Conservation (phyloP, 2,329 filamentous ascomycete genomes). For the Sphaerulina populicola region DNA sequence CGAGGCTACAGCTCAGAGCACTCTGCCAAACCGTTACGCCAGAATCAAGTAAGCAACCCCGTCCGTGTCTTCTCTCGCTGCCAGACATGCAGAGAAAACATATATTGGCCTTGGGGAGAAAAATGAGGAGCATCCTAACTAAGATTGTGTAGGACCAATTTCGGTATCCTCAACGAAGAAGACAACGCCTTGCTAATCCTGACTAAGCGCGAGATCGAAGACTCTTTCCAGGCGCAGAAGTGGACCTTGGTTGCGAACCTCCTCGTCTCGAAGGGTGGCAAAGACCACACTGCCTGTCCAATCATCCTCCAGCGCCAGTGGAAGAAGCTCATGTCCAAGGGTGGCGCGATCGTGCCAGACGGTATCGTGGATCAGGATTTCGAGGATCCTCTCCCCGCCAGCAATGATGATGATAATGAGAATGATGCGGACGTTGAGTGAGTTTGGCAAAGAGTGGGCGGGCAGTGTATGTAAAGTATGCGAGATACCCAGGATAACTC, state of each 20-base stretch:
- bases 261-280: slow-evolving; percentile 29
- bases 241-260: slow-evolving; percentile 34
- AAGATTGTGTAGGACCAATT: slow-evolving; percentile 30
- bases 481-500: too few relatives aligned
- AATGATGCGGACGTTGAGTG: background rate
- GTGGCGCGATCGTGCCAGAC: slow-evolving; percentile 17
- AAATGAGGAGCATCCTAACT: background rate
- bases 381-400: slow-evolving; percentile 10
- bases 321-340: slow-evolving; percentile 34
- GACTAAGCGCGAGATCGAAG: slow-evolving; percentile 36
- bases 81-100: background rate
- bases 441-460: too few relatives aligned
- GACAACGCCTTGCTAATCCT: slow-evolving; percentile 29
- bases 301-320: slow-evolving; percentile 35
- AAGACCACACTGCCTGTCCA: slow-evolving; percentile 27
- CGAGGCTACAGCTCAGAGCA: slow-evolving; percentile 30
- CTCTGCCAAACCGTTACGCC: slow-evolving; percentile 35
- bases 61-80: background rate
- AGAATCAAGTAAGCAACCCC: slow-evolving; percentile 9
- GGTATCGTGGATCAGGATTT: slow-evolving; percentile 25
- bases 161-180: slow-evolving; percentile 32
- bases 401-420: slow-evolving; percentile 9
- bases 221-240: slow-evolving; percentile 35
- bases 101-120: background rate
- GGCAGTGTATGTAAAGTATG: too few relatives aligned